phyloP scores from a whole-genome alignment of 2,329 filamentous ascomycete species.

The Penicillium sp. region DNA sequence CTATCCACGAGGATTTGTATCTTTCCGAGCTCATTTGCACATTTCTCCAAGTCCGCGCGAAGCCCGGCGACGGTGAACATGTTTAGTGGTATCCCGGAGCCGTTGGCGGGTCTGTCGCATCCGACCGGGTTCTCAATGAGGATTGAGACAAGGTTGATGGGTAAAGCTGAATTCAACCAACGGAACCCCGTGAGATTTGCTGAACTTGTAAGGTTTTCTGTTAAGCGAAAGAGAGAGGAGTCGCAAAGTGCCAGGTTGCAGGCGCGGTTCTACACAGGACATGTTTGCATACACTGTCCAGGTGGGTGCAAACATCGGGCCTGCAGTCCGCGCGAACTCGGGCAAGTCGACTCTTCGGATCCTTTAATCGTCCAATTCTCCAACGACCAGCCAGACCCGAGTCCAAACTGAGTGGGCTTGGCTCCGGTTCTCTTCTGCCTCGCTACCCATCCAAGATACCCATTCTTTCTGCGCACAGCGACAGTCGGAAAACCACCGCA shows the following conservation, averaged over 20 bases:
- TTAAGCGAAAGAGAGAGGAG: background rate
- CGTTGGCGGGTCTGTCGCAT: no score
- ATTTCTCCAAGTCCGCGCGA: constrained; percentile 49
- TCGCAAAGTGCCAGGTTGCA: background rate
- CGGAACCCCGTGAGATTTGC: no score
- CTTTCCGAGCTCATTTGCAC: constrained; percentile 54
- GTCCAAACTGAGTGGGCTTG: background rate
- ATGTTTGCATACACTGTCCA: background rate
- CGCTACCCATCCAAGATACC: background rate
- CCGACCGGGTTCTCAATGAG: no score
- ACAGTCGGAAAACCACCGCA: constrained; percentile 1
- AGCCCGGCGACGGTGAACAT: constrained; percentile 45
- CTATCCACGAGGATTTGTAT: constrained; percentile 56
- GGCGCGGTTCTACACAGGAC: background rate
- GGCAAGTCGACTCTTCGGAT: background rate
- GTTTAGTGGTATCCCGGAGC: no score
- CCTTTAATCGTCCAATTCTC: background rate
- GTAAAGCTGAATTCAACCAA: no score
- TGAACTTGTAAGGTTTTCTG: no score
- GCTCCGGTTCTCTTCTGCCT: no score
- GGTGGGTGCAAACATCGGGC: background rate
- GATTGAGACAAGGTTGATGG: no score
- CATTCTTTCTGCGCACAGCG: background rate
- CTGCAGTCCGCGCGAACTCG: background rate
- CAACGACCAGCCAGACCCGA: background rate